phyloP scores from a whole-genome alignment of 345 rosid species.

The Populus alba region DNA sequence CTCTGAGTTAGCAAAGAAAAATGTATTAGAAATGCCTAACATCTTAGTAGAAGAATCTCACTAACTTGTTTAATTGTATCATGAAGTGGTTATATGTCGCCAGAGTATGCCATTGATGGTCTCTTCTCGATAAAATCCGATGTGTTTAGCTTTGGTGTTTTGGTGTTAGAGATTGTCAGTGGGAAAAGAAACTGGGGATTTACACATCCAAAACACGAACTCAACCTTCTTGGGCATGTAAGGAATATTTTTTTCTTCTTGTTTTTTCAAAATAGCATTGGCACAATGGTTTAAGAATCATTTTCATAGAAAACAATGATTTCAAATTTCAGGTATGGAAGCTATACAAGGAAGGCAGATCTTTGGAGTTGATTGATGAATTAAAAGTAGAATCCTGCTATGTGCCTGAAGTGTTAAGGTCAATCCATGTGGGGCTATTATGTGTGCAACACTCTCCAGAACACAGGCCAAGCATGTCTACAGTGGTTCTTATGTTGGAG shows the following conservation, averaged over 20 bases:
- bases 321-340: conserved; percentile 29
- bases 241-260: neutral
- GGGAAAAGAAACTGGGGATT: conserved; percentile 17
- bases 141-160: conserved; percentile 20
- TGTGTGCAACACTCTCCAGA: conserved; percentile 37
- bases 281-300: neutral
- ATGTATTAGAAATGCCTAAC: neutral
- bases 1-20: neutral
- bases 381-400: neutral
- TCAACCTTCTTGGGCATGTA: conserved; percentile 22
- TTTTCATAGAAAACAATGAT: neutral
- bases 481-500: conserved; percentile 37
- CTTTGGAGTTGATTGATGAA: conserved; percentile 23
- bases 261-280: too few relatives aligned
- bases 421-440: conserved; percentile 30
- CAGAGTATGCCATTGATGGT: conserved; percentile 20
- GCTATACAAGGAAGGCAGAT: conserved; percentile 25
- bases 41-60: neutral
- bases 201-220: conserved; percentile 1
- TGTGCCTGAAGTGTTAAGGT: conserved; percentile 6
- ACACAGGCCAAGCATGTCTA: conserved; percentile 37
- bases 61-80: neutral
- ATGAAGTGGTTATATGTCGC: conserved; percentile 20
- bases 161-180: conserved; percentile 12
- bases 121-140: conserved; percentile 18